Evolutionary conservation across 164 flowering plant species (phyloP), one percentile per base, ranked within the genome.

Genomic region (Dillenia suffruticosa): DNA sequence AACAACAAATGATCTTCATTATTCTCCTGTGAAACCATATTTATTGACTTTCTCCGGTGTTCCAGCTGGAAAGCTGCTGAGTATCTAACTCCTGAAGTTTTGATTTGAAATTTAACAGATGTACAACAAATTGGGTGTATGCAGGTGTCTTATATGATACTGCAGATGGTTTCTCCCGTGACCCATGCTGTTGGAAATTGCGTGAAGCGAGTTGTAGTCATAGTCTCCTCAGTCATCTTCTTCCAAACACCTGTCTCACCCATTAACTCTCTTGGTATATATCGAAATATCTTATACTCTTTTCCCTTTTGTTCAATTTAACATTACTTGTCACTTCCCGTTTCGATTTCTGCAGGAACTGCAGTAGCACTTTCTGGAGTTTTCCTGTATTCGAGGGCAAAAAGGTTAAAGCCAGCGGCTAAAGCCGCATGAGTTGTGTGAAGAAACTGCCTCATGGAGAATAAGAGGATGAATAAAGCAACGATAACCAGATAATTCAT

Each of bases 131-230:
- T 19, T 19, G 22, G 22, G 49, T 60, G 10, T 16, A 67, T 19
- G 83, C 96, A 94, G 99, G 92, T 94, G 51, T 84, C 99, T 14
- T 94, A 91, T 63, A 88, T 94, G 96, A 89, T 94, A 72, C 68
- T 94, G 68, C 80, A 82, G 63, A 86, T 86, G 77, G 99, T 94
- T 22, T 89, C 97, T 15, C 96, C 99, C 17, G 99, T 94, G 53
- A 84, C 97, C 13, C 99, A 94, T 64, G 87, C 97, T 14, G 99
- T 94, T 1, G 93, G 97, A 22, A 91, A 91, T 56, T 91, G 97
- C 67, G 95, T 94, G 74, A 94, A 94, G 84, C 84, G 99, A 14
- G 97, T 94, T 74, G 93, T 91, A 54, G 96, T 91, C 61, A 94
- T 94, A 50, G 96, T 89, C 32, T 76, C 93, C 60, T 91, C 99